A percentile compares a stretch with the other conserved stretches of the same genome.
phyloP scores from a whole-genome alignment of 805 yeast genomes.

The Yamadazyma takamatsuzukensis region DNA sequence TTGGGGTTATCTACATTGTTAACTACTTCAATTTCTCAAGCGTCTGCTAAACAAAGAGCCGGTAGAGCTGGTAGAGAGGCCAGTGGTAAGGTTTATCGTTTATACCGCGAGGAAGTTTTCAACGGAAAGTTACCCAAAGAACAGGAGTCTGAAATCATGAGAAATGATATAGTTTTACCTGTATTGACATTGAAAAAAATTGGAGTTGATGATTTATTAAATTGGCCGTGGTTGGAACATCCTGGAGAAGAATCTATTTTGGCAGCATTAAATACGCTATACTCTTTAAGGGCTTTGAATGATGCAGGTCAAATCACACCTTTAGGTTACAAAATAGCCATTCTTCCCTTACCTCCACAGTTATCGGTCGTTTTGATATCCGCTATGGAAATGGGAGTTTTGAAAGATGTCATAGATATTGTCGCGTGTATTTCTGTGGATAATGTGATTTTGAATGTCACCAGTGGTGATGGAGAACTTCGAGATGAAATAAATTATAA shows the following conservation, averaged over 20 bases:
- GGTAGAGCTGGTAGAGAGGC: slow-evolving; percentile 94
- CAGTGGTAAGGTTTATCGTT: slow-evolving; percentile 78
- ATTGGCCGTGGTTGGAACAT: slow-evolving; percentile 90
- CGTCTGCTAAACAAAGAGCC: slow-evolving; percentile 62
- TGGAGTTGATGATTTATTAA: slow-evolving; percentile 76
- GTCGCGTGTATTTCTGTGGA: slow-evolving; percentile 93
- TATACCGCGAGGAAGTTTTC: slow-evolving; percentile 75
- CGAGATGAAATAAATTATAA: slow-evolving; percentile 82
- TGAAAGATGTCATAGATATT: slow-evolving; percentile 75
- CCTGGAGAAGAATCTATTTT: slow-evolving; percentile 78
- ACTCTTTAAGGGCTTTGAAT: slow-evolving; percentile 74
- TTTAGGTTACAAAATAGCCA: slow-evolving; percentile 82
- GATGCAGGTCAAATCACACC: slow-evolving; percentile 72
- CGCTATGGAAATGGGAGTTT: slow-evolving; percentile 58
- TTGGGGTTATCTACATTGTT: slow-evolving; percentile 88
- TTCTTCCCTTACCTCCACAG: slow-evolving; percentile 90
- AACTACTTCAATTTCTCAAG: slow-evolving; percentile 89
- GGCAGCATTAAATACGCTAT: slow-evolving; percentile 74
- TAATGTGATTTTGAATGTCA: slow-evolving; percentile 75
- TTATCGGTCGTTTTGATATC: slow-evolving; percentile 77
- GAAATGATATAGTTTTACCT: slow-evolving; percentile 84
- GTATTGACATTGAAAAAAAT: slow-evolving; percentile 77
- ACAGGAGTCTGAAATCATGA: slow-evolving; percentile 89
- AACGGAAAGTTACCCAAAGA: slow-evolving; percentile 55
- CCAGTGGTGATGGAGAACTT: slow-evolving; percentile 53